These are phyloP conservation scores for Lentinula aciculospora DNA, from an alignment of 768 basidiomycete genomes.

Conservation along the genomic window DNA sequence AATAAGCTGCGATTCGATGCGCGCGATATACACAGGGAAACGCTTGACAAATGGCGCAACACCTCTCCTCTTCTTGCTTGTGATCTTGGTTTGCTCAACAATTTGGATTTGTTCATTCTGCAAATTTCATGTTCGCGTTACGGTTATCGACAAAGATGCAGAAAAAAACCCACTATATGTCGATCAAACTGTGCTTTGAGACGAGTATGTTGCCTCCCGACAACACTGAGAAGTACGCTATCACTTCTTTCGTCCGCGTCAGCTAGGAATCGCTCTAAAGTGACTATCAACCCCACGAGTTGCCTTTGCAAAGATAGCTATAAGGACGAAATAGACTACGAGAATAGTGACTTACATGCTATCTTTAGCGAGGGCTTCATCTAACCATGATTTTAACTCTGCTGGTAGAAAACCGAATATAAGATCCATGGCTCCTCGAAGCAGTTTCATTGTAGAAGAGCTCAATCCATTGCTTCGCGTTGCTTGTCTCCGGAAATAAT, in stretches of 20 bases:
- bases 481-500: constrained; percentile 93
- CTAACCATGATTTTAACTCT: constrained; percentile 83
- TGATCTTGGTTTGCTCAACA: constrained; percentile 87
- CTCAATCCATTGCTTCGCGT: constrained; percentile 62
- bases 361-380: constrained; percentile 70
- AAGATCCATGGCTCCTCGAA: constrained; percentile 87
- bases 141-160: background rate
- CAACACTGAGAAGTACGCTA: constrained; percentile 66
- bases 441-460: constrained; percentile 67
- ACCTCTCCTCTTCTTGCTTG: constrained; percentile 88
- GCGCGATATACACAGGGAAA: constrained; percentile 84
- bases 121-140: background rate
- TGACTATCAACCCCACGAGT: constrained; percentile 75
- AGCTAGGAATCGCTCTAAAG: constrained; percentile 67
- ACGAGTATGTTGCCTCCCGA: constrained; percentile 81
- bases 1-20: constrained; percentile 79
- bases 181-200: constrained; percentile 74
- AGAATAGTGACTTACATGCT: constrained; percentile 45
- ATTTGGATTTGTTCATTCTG: constrained; percentile 84
- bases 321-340: background rate
- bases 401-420: constrained; percentile 90
- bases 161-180: constrained; percentile 49
- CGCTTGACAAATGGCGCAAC: constrained; percentile 89
- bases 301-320: constrained; percentile 45
- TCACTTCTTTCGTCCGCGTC: constrained; percentile 81